Evolutionary conservation across 148 eudicot genomes (phyloP).

Genomic region (Beta vulgaris): DNA sequence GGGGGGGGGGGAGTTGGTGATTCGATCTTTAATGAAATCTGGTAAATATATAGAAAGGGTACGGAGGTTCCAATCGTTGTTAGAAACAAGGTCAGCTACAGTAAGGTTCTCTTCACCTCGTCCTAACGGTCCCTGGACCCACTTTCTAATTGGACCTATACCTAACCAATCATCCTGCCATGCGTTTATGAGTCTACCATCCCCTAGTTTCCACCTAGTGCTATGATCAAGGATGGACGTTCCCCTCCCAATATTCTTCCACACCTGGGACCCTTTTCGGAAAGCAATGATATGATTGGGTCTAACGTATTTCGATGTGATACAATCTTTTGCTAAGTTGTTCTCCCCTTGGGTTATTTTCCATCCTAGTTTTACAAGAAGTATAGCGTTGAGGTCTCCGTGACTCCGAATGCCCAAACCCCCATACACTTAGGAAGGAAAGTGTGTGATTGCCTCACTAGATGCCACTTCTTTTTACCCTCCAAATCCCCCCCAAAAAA

Average conservation of each 20-base stretch:
- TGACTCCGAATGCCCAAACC: neutral
- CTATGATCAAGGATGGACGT: too few relatives aligned
- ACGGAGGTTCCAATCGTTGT: too few relatives aligned
- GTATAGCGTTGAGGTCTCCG: neutral
- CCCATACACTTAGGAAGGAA: neutral
- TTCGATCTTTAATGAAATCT: too few relatives aligned
- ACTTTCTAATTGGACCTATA: too few relatives aligned
- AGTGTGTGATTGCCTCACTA: neutral
- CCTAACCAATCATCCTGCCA: too few relatives aligned
- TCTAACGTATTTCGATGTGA: neutral
- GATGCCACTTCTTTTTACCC: neutral
- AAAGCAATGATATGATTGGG: neutral
- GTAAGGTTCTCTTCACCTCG: too few relatives aligned
- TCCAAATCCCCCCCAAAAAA: neutral
- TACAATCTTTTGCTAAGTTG: neutral
- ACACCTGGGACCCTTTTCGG: neutral
- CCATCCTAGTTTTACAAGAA: neutral
- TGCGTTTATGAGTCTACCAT: neutral
- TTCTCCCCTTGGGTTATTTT: neutral
- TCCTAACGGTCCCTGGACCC: too few relatives aligned
- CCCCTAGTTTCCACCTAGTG: neutral
- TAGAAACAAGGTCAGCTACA: too few relatives aligned
- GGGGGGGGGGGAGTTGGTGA: too few relatives aligned
- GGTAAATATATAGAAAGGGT: too few relatives aligned
- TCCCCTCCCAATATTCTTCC: neutral